Evolutionary conservation across 805 yeast genomes (phyloP).

Genomic region (Monosporozyma unispora): DNA sequence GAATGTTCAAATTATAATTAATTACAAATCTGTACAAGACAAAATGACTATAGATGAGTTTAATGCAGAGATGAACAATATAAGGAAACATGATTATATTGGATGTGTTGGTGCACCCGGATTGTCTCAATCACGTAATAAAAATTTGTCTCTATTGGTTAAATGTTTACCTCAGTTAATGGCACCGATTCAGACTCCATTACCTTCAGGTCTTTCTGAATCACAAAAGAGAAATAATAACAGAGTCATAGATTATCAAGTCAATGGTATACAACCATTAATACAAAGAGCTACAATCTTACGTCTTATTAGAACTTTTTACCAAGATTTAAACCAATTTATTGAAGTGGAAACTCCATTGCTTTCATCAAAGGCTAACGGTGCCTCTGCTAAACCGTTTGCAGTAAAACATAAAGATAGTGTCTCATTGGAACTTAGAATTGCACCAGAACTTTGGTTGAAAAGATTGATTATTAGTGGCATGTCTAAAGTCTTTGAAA

Average conservation of each 20-base stretch:
- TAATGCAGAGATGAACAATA: constrained; percentile 12
- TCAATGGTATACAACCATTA: constrained; percentile 42
- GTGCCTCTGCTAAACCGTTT: constrained; percentile 92
- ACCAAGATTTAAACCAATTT: constrained; percentile 44
- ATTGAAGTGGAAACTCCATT: constrained; percentile 88
- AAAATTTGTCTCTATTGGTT: constrained; percentile 67
- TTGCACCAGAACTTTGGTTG: constrained; percentile 94
- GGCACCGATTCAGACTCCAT: constrained; percentile 59
- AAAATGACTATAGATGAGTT: constrained; percentile 4
- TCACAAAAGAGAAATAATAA: constrained; percentile 50
- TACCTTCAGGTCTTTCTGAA: constrained; percentile 58
- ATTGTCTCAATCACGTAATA: constrained; percentile 48
- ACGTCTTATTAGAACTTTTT: constrained; percentile 46
- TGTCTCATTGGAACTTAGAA: constrained; percentile 51
- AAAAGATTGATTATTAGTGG: constrained; percentile 79
- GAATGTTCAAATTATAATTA: constrained; percentile 21
- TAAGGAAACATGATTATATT: constrained; percentile 68
- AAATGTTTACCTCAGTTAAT: constrained; percentile 41
- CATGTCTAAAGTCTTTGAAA: constrained; percentile 76
- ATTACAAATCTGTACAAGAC: constrained; percentile 8
- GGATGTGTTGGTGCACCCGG: constrained; percentile 64
- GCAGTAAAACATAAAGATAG: constrained; percentile 36
- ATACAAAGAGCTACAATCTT: constrained; percentile 48
- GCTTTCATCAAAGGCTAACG: constrained; percentile 61
- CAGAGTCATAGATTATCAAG: constrained; percentile 65